phyloP scores from a whole-genome alignment of 768 basidiomycete genomes.

The Lentinula sp. region DNA sequence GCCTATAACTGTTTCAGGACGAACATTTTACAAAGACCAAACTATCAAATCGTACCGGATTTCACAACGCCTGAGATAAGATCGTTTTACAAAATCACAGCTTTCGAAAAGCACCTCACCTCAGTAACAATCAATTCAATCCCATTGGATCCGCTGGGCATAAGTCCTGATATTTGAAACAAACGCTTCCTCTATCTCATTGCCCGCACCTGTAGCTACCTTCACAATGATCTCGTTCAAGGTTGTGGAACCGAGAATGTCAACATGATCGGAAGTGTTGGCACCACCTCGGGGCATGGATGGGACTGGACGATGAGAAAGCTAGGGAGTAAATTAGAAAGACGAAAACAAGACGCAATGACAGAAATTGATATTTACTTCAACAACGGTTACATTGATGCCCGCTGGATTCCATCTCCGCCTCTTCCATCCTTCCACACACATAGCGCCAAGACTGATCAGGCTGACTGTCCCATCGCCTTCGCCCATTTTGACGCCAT shows the following conservation, averaged over 20 bases:
- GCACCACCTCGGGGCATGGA: constrained; percentile 85
- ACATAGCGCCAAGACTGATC: constrained; percentile 91
- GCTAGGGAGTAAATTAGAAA: constrained; percentile 29
- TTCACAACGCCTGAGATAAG: too few relatives aligned
- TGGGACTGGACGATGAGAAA: constrained; percentile 71
- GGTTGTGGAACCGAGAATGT: constrained; percentile 70
- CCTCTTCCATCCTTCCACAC: constrained; percentile 90
- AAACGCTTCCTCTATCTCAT: constrained; percentile 63
- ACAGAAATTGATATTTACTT: constrained; percentile 41
- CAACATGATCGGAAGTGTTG: constrained; percentile 88
- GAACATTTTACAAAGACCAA: too few relatives aligned
- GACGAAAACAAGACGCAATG: not conserved
- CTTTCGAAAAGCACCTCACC: too few relatives aligned
- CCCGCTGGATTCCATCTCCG: constrained; percentile 87
- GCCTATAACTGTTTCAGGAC: not conserved
- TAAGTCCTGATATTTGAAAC: constrained; percentile 80
- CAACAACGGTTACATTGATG: constrained; percentile 82
- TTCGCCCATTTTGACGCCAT: constrained; percentile 90
- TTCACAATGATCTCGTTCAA: constrained; percentile 90
- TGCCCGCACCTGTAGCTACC: constrained; percentile 78
- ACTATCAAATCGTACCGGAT: not conserved
- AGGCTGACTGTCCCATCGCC: constrained; percentile 93
- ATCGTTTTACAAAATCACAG: too few relatives aligned
- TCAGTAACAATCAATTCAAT: constrained; percentile 28
- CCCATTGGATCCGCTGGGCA: constrained; percentile 72